A percentile compares a stretch with the other conserved stretches of the same genome.
These are phyloP conservation scores for Pterocarpus santalinus DNA, from an alignment of 306 rosid species.

Conservation along the genomic window DNA sequence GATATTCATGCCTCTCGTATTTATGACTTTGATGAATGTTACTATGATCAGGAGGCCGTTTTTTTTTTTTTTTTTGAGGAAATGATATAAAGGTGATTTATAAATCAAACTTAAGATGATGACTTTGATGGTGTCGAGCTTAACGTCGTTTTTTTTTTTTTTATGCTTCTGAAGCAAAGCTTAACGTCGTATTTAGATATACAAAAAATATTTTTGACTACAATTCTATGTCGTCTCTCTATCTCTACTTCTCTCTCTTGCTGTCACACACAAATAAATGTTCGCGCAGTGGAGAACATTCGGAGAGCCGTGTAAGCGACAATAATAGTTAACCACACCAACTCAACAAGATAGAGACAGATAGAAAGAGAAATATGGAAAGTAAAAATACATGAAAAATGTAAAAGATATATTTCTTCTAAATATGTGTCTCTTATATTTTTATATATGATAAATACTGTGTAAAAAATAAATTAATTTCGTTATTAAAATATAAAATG, in stretches of 20 bases:
- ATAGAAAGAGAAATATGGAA: constrained; percentile 34
- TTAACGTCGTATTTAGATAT: neutral
- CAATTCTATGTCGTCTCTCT: neutral
- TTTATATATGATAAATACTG: no score
- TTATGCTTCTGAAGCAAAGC: no score
- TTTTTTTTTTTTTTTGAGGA: no score
- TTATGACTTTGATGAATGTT: neutral
- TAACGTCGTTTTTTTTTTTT: no score
- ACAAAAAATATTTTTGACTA: neutral
- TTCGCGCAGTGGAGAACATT: neutral
- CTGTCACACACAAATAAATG: neutral
- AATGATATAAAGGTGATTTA: no score
- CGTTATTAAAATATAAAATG: neutral
- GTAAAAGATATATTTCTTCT: neutral
- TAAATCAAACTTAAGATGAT: no score
- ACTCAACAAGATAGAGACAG: constrained; percentile 57
- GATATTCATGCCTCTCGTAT: neutral
- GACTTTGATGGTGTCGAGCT: no score
- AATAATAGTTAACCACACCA: constrained; percentile 52
- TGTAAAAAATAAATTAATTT: no score
- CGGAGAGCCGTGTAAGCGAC: constrained; percentile 46
- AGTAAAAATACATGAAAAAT: neutral
- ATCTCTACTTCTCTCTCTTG: neutral
- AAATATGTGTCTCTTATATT: neutral
- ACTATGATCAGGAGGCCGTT: no score